phyloP scores from a whole-genome alignment of 768 basidiomycete genomes.

The Boletus pseudo-olivaceus region DNA sequence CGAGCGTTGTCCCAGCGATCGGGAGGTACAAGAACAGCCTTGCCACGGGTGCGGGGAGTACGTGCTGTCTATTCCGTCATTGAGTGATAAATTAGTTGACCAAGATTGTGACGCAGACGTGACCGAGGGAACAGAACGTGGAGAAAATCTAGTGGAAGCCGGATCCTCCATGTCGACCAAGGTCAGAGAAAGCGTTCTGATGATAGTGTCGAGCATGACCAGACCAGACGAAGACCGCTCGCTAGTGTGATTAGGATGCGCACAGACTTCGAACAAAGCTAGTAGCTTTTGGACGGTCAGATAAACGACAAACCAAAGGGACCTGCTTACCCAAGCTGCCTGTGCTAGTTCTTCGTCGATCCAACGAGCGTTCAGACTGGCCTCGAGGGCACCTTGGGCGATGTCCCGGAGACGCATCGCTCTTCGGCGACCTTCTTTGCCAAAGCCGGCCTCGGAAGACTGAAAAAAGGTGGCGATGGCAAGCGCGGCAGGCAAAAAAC shows the following conservation, averaged over 20 bases:
- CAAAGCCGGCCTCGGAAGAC: constrained; percentile 59
- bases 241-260: constrained; percentile 58
- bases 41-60: constrained; percentile 10
- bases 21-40: constrained; percentile 45
- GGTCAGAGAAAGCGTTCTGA: constrained; percentile 58
- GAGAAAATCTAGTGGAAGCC: constrained; percentile 45
- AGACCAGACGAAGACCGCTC: constrained; percentile 55
- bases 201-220: constrained; percentile 62
- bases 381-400: constrained; percentile 67
- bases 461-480: constrained; percentile 67
- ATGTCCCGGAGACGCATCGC: constrained; percentile 62
- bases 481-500: constrained; percentile 57
- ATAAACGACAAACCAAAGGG: constrained; percentile 1
- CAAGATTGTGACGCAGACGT: constrained; percentile 11
- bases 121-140: constrained; percentile 49
- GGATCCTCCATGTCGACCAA: constrained; percentile 58
- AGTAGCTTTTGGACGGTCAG: constrained; percentile 45
- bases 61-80: background rate
- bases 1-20: constrained; percentile 53
- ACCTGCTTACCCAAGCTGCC: constrained; percentile 64
- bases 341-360: constrained; percentile 72
- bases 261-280: constrained; percentile 68
- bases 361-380: constrained; percentile 67
- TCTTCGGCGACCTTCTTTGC: constrained; percentile 47
- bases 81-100: background rate